phyloP scores from a whole-genome alignment of 176 grass and related monocot species.

The Paspalum vaginatum region DNA sequence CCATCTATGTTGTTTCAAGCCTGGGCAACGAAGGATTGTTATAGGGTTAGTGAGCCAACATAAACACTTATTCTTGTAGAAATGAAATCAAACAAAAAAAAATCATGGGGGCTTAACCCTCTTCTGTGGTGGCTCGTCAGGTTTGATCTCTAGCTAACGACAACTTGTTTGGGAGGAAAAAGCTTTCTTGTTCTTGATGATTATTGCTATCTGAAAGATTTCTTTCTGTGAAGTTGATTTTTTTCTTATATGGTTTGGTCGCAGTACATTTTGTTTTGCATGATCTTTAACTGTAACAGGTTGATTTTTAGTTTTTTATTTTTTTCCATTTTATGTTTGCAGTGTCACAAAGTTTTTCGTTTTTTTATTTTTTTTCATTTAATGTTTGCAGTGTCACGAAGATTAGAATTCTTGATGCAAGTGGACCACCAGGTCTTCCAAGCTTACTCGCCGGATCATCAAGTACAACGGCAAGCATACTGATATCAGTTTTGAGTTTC shows the following conservation, averaged over 20 bases:
- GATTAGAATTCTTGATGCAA: constrained; percentile 98
- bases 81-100: neutral
- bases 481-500: constrained; percentile 89
- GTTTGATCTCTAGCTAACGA: neutral
- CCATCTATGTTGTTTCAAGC: neutral
- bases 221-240: neutral
- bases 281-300: neutral
- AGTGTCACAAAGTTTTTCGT: too few relatives aligned
- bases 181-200: neutral
- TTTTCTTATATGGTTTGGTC: constrained; percentile 2
- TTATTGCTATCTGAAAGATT: neutral
- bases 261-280: constrained; percentile 20
- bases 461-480: constrained; percentile 53
- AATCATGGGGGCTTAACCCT: neutral
- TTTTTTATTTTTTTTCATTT: constrained; percentile 16
- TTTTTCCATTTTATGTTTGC: too few relatives aligned
- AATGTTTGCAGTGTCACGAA: constrained; percentile 73
- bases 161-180: constrained; percentile 6
- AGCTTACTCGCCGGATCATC: constrained; percentile 71
- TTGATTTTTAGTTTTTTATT: constrained; percentile 35
- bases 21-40: neutral
- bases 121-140: neutral
- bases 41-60: neutral
- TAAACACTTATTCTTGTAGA: neutral
- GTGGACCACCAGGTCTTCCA: constrained; percentile 88